Percentiles rank a stretch among this genome's conserved stretches.
phyloP scores from a whole-genome alignment of 2,329 filamentous ascomycete genomes.

The Zasmidium cellare region DNA sequence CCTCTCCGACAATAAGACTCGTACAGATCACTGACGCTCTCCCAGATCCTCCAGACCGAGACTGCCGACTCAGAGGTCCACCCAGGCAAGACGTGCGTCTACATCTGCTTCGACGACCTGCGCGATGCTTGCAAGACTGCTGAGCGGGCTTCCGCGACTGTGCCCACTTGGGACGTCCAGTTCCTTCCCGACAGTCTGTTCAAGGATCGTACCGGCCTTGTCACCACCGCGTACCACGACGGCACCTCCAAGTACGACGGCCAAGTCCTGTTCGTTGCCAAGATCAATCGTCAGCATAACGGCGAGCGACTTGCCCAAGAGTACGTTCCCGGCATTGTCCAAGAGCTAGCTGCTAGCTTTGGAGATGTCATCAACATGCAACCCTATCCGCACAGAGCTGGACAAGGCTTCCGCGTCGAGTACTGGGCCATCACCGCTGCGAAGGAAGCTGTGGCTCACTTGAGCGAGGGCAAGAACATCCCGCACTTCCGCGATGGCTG shows the following conservation, averaged over 20 bases:
- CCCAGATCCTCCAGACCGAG: too few species aligned
- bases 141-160: conserved; percentile 13
- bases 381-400: too few species aligned
- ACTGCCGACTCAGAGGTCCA: not conserved
- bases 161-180: conserved; percentile 6
- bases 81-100: conserved; percentile 8
- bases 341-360: conserved; percentile 18
- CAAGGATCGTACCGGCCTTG: not conserved
- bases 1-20: too few species aligned
- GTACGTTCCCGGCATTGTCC: conserved; percentile 5
- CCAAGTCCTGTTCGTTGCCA: conserved; percentile 28
- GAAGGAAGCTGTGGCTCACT: not conserved
- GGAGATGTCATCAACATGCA: conserved; percentile 27
- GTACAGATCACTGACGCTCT: too few species aligned
- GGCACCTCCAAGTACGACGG: conserved; percentile 23
- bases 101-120: conserved; percentile 42
- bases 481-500: not conserved
- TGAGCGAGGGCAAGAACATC: not conserved
- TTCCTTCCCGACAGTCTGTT: not conserved
- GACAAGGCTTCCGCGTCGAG: conserved; percentile 29
- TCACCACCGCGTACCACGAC: not conserved
- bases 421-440: conserved; percentile 27
- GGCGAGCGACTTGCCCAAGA: conserved; percentile 15
- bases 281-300: not conserved
- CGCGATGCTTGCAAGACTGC: conserved; percentile 26